Conservation (phyloP, 176 grass and related monocot species). For the Poa annua region DNA sequence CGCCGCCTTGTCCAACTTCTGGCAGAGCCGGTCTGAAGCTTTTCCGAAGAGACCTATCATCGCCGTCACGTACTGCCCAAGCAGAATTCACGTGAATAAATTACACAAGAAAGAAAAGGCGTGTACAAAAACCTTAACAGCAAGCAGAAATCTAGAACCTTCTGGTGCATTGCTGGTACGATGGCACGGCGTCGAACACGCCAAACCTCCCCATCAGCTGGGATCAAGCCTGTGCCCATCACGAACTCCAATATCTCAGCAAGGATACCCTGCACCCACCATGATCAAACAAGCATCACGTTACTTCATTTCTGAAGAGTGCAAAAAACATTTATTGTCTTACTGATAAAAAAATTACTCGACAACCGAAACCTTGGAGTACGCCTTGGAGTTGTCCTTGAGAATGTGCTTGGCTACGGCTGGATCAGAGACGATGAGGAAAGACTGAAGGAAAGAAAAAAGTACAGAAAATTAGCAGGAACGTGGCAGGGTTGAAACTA, state of each 20-base stretch:
- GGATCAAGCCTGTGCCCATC: slow-evolving; percentile 95
- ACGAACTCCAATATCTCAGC: slow-evolving; percentile 93
- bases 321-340: neutral
- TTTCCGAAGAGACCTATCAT: slow-evolving; percentile 89
- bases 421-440: slow-evolving; percentile 96
- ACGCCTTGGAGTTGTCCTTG: slow-evolving; percentile 82
- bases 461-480: neutral
- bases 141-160: slow-evolving; percentile 40
- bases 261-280: slow-evolving; percentile 72
- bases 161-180: slow-evolving; percentile 91
- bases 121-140: neutral
- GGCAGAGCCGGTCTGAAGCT: slow-evolving; percentile 71
- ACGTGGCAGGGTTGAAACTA: neutral
- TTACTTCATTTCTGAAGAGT: neutral
- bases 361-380: slow-evolving; percentile 71
- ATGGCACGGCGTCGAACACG: slow-evolving; percentile 89
- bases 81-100: slow-evolving; percentile 16
- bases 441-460: slow-evolving; percentile 60
- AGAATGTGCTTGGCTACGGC: slow-evolving; percentile 88
- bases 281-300: slow-evolving; percentile 23
- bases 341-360: neutral
- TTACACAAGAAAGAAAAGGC: neutral
- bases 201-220: slow-evolving; percentile 86
- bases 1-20: slow-evolving; percentile 83
- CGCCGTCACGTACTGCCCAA: slow-evolving; percentile 68